Percentiles rank a stretch among this genome's conserved stretches.
These are phyloP conservation scores for Malassezia dermatis DNA, from an alignment of 1,284 basidiomycete species.

Conservation along the genomic window DNA sequence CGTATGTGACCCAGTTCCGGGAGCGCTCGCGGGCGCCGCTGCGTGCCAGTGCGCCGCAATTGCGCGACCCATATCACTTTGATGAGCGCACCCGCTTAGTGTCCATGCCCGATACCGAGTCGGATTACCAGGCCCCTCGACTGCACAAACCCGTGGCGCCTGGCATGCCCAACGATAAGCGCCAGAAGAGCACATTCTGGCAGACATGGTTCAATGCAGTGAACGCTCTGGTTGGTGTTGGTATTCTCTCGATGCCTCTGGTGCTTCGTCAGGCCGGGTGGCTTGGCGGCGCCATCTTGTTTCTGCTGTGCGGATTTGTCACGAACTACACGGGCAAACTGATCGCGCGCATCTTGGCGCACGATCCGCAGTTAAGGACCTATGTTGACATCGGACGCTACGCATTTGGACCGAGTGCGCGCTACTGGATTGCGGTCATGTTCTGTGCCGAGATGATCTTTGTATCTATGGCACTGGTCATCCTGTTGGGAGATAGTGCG, in stretches of 20 bases:
- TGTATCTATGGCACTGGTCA: slow-evolving; percentile 39
- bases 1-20: neutral
- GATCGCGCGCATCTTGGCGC: slow-evolving; percentile 39
- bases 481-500: slow-evolving; percentile 40
- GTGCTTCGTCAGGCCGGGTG: slow-evolving; percentile 39
- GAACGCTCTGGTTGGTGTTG: slow-evolving; percentile 43
- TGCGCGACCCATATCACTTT: slow-evolving; percentile 25
- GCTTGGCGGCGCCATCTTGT: slow-evolving; percentile 31
- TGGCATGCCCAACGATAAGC: neutral
- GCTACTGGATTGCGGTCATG: slow-evolving; percentile 34
- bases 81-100: slow-evolving; percentile 12
- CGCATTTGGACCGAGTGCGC: slow-evolving; percentile 37
- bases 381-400: slow-evolving; percentile 45
- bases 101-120: neutral
- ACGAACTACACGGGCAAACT: slow-evolving; percentile 47
- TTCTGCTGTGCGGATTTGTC: slow-evolving; percentile 34
- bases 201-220: slow-evolving; percentile 47
- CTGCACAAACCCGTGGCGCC: neutral
- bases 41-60: slow-evolving; percentile 14
- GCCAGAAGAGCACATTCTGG: slow-evolving; percentile 33
- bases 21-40: neutral
- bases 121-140: slow-evolving; percentile 5
- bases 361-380: slow-evolving; percentile 35
- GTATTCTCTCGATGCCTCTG: slow-evolving; percentile 42
- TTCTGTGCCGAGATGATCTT: slow-evolving; percentile 46